Evolutionary conservation across 306 rosid genomes (phyloP).

Genomic region (Trifolium repens): DNA sequence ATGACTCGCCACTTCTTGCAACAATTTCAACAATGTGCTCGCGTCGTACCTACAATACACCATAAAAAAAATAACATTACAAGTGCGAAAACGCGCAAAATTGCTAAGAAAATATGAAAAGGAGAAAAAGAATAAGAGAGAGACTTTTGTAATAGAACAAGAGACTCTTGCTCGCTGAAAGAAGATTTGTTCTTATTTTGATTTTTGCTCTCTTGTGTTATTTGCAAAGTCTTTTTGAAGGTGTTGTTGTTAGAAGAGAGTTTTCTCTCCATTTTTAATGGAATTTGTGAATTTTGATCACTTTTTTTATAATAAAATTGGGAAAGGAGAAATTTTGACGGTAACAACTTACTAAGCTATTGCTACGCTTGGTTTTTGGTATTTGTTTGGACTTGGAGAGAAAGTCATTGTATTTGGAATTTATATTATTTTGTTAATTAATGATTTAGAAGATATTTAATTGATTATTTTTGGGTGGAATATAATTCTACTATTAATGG

Average conservation of each 20-base stretch:
- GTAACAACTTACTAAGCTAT: neutral
- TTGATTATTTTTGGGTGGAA: neutral
- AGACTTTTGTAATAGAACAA: neutral
- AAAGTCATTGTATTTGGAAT: neutral
- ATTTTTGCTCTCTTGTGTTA: neutral
- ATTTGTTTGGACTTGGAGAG: neutral
- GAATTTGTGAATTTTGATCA: neutral
- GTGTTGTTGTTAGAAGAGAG: neutral
- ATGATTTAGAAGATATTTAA: neutral
- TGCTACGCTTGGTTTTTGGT: neutral
- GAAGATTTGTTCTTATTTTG: neutral
- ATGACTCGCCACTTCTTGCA: constrained; percentile 64
- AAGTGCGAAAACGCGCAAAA: neutral
- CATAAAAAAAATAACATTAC: neutral
- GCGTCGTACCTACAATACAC: constrained; percentile 56
- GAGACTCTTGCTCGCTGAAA: neutral
- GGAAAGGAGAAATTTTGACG: neutral
- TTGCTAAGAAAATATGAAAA: neutral
- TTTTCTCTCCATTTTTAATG: constrained; percentile 1
- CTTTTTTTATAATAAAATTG: no score
- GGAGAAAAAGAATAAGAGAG: neutral
- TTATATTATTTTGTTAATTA: neutral
- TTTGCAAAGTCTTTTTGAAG: neutral
- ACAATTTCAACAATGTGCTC: constrained; percentile 54
- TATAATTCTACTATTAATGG: neutral